A percentile compares a stretch with the other conserved stretches of the same genome.
Evolutionary conservation across 192 early-diverging fungal species (phyloP).

Genomic region (Backusella australiensis): DNA sequence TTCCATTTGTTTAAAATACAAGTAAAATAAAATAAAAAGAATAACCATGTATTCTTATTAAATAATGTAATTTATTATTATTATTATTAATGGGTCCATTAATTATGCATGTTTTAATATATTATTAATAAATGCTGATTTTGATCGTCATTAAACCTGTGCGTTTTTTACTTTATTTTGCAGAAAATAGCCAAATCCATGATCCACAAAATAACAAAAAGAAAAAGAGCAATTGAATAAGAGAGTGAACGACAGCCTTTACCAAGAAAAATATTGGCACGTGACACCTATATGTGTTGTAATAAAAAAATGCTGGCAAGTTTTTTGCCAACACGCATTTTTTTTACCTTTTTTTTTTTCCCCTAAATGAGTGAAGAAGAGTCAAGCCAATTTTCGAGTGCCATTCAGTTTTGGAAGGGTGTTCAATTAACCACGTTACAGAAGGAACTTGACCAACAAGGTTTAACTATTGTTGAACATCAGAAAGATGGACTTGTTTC

Average conservation of each 20-base stretch:
- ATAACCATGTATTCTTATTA: background rate
- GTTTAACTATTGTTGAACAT: conserved; percentile 78
- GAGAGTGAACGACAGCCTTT: background rate
- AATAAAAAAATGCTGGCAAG: background rate
- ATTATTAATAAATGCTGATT: background rate
- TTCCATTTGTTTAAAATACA: background rate
- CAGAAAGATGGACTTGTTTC: conserved; percentile 76
- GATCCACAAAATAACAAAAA: background rate
- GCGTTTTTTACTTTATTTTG: background rate
- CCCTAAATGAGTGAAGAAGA: conserved; percentile 12
- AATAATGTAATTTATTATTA: background rate
- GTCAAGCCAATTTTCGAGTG: conserved; percentile 25
- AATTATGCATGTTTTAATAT: background rate
- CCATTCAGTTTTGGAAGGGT: conserved; percentile 38
- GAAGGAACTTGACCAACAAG: conserved; percentile 71
- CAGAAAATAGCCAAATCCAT: background rate
- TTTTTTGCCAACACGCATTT: background rate
- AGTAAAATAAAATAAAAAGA: background rate
- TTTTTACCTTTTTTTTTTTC: background rate
- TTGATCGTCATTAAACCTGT: background rate
- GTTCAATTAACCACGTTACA: conserved; percentile 71
- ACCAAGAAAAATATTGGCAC: background rate
- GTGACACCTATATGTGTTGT: background rate
- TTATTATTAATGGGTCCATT: background rate
- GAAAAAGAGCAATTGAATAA: background rate